A percentile compares a stretch with the other conserved stretches of the same genome.
phyloP scores from a whole-genome alignment of 176 grass and related monocot genomes.

The Canna indica region DNA sequence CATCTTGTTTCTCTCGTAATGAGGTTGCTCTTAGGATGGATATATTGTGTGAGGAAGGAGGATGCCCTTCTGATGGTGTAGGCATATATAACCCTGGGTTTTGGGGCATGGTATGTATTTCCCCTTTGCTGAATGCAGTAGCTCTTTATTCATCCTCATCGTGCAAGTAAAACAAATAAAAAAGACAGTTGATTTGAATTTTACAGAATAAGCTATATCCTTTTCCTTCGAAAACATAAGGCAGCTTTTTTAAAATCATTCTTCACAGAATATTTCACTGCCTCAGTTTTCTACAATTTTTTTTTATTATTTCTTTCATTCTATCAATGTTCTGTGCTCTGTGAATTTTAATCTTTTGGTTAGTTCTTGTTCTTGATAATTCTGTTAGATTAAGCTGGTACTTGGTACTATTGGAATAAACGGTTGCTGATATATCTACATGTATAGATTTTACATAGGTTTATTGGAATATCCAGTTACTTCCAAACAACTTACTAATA shows the following conservation, averaged over 20 bases:
- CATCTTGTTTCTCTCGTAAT: slow-evolving; percentile 49
- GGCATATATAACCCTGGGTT: slow-evolving; percentile 77
- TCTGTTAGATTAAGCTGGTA: not conserved
- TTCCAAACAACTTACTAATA: not conserved
- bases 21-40: slow-evolving; percentile 64
- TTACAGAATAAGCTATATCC: not conserved
- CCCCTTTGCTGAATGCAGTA: slow-evolving; percentile 4
- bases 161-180: not conserved
- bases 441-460: not conserved
- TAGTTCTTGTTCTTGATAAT: not conserved
- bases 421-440: too few species aligned
- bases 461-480: not conserved
- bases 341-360: not conserved
- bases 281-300: not conserved
- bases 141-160: not conserved
- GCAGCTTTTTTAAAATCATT: not conserved
- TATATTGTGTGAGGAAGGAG: slow-evolving; percentile 36
- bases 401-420: too few species aligned
- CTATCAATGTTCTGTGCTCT: not conserved
- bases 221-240: not conserved
- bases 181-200: not conserved
- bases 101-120: slow-evolving; percentile 77
- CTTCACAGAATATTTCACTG: not conserved
- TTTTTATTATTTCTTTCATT: not conserved
- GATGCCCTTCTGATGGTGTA: slow-evolving; percentile 55